Conservation (phyloP, 768 basidiomycete genomes). For the Mycena pura region DNA sequence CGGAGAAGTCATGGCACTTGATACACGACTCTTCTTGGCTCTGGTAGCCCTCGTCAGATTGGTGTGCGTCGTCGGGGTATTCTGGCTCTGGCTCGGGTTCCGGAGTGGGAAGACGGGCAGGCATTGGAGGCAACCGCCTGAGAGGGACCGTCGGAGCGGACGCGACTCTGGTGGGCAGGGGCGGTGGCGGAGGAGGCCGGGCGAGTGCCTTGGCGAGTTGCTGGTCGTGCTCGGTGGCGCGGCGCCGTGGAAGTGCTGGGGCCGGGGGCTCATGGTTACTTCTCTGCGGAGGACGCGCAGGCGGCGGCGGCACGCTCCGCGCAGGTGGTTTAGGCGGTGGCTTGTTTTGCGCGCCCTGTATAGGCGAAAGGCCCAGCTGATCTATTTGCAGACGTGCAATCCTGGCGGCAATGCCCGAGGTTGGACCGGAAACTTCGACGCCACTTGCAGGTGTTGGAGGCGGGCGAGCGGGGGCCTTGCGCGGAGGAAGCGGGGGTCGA, state of each 20-base stretch:
- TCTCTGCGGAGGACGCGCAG: too few species aligned
- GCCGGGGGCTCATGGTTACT: background rate
- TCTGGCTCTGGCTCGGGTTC: conserved; percentile 36
- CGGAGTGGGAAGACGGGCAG: conserved; percentile 39
- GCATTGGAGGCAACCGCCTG: conserved; percentile 40
- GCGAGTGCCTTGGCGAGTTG: conserved; percentile 9
- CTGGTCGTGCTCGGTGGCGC: conserved; percentile 2
- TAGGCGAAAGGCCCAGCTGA: conserved; percentile 25
- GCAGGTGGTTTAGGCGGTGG: too few species aligned
- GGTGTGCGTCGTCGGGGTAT: conserved; percentile 4
- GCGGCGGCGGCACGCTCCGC: conserved; percentile 3
- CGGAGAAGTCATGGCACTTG: conserved; percentile 51
- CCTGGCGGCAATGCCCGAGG: conserved; percentile 38
- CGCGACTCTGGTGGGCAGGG: background rate
- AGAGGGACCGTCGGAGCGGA: conserved; percentile 24
- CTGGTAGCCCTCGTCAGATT: conserved; percentile 17
- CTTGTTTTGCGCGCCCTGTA: background rate
- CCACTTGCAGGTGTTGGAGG: conserved; percentile 7
- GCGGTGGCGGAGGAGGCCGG: conserved; percentile 18
- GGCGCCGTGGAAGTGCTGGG: background rate
- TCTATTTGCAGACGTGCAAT: conserved; percentile 40
- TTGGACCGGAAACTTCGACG: background rate
- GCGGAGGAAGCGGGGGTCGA: conserved; percentile 35
- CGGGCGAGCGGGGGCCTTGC: conserved; percentile 32
- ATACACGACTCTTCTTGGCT: conserved; percentile 37